Evolutionary conservation across 805 yeast genomes (phyloP).

Genomic region (Tetrapisispora iriomotensis): DNA sequence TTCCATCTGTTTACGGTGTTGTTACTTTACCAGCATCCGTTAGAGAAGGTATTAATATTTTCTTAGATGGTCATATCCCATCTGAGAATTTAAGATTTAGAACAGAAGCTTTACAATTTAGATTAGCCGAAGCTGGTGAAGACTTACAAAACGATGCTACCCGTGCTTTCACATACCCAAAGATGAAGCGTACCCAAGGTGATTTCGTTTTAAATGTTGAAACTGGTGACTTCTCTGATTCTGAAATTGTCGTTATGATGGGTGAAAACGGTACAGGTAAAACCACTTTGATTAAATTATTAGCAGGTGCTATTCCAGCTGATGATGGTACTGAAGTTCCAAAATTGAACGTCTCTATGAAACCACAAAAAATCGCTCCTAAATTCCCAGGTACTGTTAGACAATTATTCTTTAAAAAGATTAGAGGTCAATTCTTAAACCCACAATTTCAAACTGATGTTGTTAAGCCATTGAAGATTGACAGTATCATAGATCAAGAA

Average conservation of each 20-base stretch:
- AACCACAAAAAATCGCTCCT: constrained; percentile 98
- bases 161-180: constrained; percentile 66
- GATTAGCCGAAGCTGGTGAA: constrained; percentile 77
- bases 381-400: constrained; percentile 98
- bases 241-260: constrained; percentile 97
- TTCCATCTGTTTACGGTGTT: constrained; percentile 97
- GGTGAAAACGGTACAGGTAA: constrained; percentile 99
- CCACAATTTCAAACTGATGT: constrained; percentile 99
- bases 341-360: constrained; percentile 87
- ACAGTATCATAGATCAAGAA: constrained; percentile 92
- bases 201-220: constrained; percentile 81
- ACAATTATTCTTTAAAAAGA: constrained; percentile 92
- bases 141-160: constrained; percentile 61
- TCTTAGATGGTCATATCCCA: constrained; percentile 96
- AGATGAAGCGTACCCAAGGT: constrained; percentile 87
- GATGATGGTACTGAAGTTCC: constrained; percentile 82
- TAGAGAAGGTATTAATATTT: constrained; percentile 97
- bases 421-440: constrained; percentile 83
- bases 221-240: constrained; percentile 85
- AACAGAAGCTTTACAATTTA: constrained; percentile 88
- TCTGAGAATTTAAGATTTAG: constrained; percentile 96
- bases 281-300: constrained; percentile 89
- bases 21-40: constrained; percentile 94
- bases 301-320: constrained; percentile 88
- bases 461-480: constrained; percentile 87